phyloP scores from a whole-genome alignment of 331 rosid genomes.

The Phaseolus coccineus region DNA sequence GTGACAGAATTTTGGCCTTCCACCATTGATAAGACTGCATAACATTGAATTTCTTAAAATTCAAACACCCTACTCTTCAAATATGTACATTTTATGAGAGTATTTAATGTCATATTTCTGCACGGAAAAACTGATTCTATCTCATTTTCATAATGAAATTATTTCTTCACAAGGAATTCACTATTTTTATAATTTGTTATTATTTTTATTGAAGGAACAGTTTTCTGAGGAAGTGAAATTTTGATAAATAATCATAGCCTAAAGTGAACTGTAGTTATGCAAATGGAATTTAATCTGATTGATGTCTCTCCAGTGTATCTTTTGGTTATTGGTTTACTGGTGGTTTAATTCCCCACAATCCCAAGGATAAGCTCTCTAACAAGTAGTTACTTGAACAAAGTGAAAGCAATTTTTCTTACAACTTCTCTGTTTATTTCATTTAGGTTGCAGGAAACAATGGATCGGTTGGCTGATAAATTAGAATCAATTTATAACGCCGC shows the following conservation, averaged over 20 bases:
- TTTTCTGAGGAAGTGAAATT: conserved; percentile 31
- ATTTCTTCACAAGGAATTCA: background rate
- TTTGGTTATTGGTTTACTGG: conserved; percentile 21
- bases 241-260: conserved; percentile 10
- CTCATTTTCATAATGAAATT: conserved; percentile 4
- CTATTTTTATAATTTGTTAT: conserved; percentile 3
- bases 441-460: conserved; percentile 90
- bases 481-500: conserved; percentile 79
- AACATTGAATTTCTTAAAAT: background rate
- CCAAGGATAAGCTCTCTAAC: conserved; percentile 18
- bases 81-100: conserved; percentile 28
- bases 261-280: conserved; percentile 19
- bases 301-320: conserved; percentile 7
- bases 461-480: conserved; percentile 71
- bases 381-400: conserved; percentile 8
- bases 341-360: conserved; percentile 32
- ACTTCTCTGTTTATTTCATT: conserved; percentile 31
- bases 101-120: conserved; percentile 23
- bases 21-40: background rate
- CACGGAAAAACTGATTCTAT: background rate
- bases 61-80: background rate
- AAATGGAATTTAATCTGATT: conserved; percentile 29
- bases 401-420: conserved; percentile 32
- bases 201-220: background rate
- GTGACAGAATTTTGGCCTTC: no score